Evolutionary conservation across 306 rosid genomes (phyloP).

Genomic region (Quercus alba): DNA sequence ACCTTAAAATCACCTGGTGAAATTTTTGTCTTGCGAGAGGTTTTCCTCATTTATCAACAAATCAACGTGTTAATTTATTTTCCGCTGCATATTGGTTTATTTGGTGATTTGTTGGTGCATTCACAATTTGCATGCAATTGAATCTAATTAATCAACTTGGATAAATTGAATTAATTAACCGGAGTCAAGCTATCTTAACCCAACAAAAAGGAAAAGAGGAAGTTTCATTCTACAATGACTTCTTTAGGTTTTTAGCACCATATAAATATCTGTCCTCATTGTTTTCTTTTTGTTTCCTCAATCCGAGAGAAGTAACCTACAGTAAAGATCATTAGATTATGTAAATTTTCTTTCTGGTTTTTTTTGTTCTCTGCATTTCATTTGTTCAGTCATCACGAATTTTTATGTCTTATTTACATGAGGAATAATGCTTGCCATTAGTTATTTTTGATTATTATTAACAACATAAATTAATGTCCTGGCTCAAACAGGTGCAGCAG

Average conservation of each 20-base stretch:
- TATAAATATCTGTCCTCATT: not conserved
- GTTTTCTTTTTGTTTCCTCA: not conserved
- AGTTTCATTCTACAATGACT: not conserved
- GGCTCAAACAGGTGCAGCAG: constrained; percentile 71
- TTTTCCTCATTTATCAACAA: no score
- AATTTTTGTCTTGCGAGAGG: no score
- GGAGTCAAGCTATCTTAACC: no score
- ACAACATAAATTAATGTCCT: constrained; percentile 21
- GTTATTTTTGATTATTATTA: constrained; percentile 7
- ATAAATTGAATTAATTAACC: no score
- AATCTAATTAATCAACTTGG: no score
- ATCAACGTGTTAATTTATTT: no score
- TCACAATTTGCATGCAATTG: no score
- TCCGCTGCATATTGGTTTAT: no score
- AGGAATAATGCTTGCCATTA: constrained; percentile 1
- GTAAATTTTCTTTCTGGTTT: constrained; percentile 1
- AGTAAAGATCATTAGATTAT: constrained; percentile 8
- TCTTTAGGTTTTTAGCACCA: not conserved
- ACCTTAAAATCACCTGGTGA: no score
- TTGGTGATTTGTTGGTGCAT: no score
- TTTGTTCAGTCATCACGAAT: not conserved
- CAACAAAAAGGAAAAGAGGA: not conserved
- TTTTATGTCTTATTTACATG: constrained; percentile 4
- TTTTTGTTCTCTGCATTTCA: not conserved
- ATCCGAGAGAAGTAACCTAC: not conserved